phyloP scores from a whole-genome alignment of 768 basidiomycete species.

The Suillus americanus region DNA sequence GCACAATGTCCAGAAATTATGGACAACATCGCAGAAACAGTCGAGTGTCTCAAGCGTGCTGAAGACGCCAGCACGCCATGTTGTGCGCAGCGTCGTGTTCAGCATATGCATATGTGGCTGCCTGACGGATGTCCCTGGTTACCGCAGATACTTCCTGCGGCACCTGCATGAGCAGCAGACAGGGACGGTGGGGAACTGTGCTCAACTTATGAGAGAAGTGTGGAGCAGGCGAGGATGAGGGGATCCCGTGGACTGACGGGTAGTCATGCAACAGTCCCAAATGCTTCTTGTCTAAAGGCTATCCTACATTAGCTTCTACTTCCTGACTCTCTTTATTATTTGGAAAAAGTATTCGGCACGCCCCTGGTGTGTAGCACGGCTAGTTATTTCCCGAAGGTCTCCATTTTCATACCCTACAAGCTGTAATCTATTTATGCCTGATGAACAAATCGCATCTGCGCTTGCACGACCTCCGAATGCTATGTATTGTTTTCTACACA shows the following conservation, averaged over 20 bases:
- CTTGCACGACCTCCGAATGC: neutral
- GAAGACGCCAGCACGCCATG: slow-evolving; percentile 42
- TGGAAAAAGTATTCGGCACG: neutral
- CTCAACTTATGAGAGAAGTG: slow-evolving; percentile 51
- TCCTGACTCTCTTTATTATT: neutral
- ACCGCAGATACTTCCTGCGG: slow-evolving; percentile 43
- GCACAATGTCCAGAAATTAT: slow-evolving; percentile 65
- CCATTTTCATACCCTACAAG: neutral
- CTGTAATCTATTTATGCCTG: neutral
- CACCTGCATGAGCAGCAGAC: slow-evolving; percentile 52
- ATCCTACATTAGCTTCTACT: neutral
- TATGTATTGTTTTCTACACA: neutral
- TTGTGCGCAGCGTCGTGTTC: slow-evolving; percentile 80
- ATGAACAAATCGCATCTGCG: neutral
- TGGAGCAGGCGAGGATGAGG: slow-evolving; percentile 47
- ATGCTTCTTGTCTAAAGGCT: slow-evolving; percentile 53
- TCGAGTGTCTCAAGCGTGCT: slow-evolving; percentile 45
- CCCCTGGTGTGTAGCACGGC: neutral
- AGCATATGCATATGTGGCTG: slow-evolving; percentile 73
- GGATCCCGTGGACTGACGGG: slow-evolving; percentile 60
- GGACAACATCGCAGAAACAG: slow-evolving; percentile 51
- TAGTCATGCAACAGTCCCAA: slow-evolving; percentile 41
- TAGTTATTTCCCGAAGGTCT: neutral
- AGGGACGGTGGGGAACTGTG: slow-evolving; percentile 65
- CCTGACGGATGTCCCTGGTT: slow-evolving; percentile 51